These are phyloP conservation scores for Xylariales sp. DNA, from an alignment of 2,329 filamentous ascomycete species.

Conservation along the genomic window DNA sequence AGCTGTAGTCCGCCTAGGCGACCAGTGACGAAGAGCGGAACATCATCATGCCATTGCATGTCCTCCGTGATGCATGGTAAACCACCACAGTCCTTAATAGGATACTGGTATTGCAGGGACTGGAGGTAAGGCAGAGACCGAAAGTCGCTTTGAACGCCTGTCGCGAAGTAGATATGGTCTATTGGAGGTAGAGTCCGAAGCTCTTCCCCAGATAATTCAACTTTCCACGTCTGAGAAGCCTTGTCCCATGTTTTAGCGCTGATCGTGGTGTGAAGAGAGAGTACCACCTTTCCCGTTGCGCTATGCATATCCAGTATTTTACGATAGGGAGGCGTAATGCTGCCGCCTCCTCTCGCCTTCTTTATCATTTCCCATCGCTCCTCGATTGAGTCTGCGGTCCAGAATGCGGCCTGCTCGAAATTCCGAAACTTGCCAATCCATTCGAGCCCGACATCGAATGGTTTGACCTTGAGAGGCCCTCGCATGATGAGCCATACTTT, in stretches of 20 bases:
- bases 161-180: conserved; percentile 72
- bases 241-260: conserved; percentile 45
- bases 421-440: conserved; percentile 86
- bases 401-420: conserved; percentile 70
- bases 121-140: conserved; percentile 55
- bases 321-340: conserved; percentile 64
- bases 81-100: conserved; percentile 58
- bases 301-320: conserved; percentile 62
- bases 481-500: conserved; percentile 70
- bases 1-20: conserved; percentile 62
- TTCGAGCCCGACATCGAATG: conserved; percentile 70
- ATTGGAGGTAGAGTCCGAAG: conserved; percentile 50
- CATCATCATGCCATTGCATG: conserved; percentile 67
- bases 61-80: conserved; percentile 72
- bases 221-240: conserved; percentile 39
- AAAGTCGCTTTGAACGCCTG: conserved; percentile 64
- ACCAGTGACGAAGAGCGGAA: conserved; percentile 69
- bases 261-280: conserved; percentile 57
- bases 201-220: conserved; percentile 20
- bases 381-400: conserved; percentile 67
- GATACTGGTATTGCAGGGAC: conserved; percentile 53
- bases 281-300: conserved; percentile 42
- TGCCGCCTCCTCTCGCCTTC: conserved; percentile 68
- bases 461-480: conserved; percentile 56
- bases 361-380: conserved; percentile 63